Evolutionary conservation across 106 monocot genomes (phyloP).

Genomic region (Dioscorea alata): DNA sequence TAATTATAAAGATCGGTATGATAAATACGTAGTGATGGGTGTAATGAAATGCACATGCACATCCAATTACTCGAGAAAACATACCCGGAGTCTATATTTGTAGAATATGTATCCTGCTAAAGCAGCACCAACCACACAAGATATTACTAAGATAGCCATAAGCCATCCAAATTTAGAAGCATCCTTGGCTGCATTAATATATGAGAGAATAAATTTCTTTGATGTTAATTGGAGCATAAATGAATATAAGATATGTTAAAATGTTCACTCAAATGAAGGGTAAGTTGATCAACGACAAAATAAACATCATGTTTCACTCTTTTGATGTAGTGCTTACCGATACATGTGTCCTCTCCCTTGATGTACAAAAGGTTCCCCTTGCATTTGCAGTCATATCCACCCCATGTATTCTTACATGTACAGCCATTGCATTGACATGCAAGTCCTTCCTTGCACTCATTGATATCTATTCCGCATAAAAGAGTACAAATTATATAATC

Average conservation of each 20-base stretch:
- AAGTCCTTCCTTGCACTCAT: constrained; percentile 76
- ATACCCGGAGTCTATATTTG: constrained; percentile 92
- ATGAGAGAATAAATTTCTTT: background rate
- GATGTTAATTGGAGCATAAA: background rate
- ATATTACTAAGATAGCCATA: constrained; percentile 41
- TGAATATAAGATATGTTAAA: background rate
- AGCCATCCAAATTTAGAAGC: constrained; percentile 52
- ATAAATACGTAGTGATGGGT: background rate
- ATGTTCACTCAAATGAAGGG: too few species aligned
- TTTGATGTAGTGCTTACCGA: constrained; percentile 33
- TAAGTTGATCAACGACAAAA: too few species aligned
- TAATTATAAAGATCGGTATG: background rate
- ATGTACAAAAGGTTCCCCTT: constrained; percentile 68
- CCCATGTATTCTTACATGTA: constrained; percentile 88
- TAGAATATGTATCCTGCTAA: constrained; percentile 85
- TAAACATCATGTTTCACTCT: too few species aligned
- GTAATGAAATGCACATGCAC: background rate
- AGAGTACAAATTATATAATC: too few species aligned
- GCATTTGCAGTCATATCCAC: constrained; percentile 90
- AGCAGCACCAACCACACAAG: constrained; percentile 48
- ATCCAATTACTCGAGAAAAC: background rate
- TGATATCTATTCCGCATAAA: constrained; percentile 36
- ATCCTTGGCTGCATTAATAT: constrained; percentile 44
- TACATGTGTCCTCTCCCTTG: constrained; percentile 66
- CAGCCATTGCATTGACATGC: constrained; percentile 86